Evolutionary conservation across 2,329 filamentous ascomycete genomes (phyloP), one percentile per base, ranked within the genome.

Genomic region (Dactylellina haptotyla): DNA sequence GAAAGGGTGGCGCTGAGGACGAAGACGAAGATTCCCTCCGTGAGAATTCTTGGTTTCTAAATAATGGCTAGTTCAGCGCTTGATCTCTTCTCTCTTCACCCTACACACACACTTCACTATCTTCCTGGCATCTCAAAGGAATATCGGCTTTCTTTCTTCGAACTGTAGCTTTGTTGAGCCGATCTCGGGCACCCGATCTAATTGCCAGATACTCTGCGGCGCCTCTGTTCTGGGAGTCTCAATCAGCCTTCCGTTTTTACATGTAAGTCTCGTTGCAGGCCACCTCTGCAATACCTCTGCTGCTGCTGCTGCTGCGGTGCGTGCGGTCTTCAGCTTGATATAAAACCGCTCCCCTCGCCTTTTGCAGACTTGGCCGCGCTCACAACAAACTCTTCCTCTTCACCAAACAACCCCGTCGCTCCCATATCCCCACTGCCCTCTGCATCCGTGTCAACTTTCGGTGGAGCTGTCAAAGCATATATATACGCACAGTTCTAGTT

Each of bases 11-110:
- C 43, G 43, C 5, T 25, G n/a, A 9, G 9, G n/a, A 4, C 5
- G 18, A 46, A 25, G 43, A 28, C 30, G n/a, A 50, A 50, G 45
- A 50, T 50, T 50, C 45, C 45, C 45, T 50, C 23, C 4, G 32
- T 6, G 6, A 6, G 32, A 34, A 34, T 43, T 14, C 30, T 34
- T 34, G 30, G 30, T 34, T 34, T 6, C 30, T 34, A 34, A 6
- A 34, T 34, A 34, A 2, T n/a, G 6, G 16, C 32, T 37, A 28
- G n/a, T 43, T 6, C 48, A 3, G n/a, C 26, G 25, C 32, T 43
- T 41, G 45, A 37, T 23, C 4, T 30, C 50, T 34, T 34, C 30
- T 34, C 6, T 34, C 30, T 34, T 34, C n/a, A n/a, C n/a, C 30
- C 30, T 14, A 6, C 30, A 34, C 30, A 6, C 14, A 34, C 30